Percentiles rank a stretch among this genome's conserved stretches.
phyloP scores from a whole-genome alignment of 306 rosid genomes.

The Acacia melanoxylon region DNA sequence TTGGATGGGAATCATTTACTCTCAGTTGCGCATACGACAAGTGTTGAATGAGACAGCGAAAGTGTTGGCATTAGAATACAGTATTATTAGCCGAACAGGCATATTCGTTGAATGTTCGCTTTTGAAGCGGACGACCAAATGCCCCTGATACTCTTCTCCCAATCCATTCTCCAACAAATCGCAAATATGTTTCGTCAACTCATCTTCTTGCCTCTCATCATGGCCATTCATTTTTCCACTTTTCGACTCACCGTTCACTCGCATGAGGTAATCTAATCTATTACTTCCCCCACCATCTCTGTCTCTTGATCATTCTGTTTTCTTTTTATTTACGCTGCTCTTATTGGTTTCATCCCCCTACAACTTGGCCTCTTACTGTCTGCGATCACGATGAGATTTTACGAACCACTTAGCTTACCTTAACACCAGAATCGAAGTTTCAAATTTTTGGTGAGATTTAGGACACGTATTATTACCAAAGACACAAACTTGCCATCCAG shows the following conservation, averaged over 20 bases:
- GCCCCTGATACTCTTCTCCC: slow-evolving; percentile 2
- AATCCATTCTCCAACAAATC: background rate
- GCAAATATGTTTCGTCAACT: slow-evolving; percentile 1
- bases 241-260: background rate
- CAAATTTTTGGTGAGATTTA: too few relatives aligned
- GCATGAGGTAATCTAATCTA: slow-evolving; percentile 34
- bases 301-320: background rate
- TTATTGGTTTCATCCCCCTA: background rate
- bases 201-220: background rate
- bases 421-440: too few relatives aligned
- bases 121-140: background rate
- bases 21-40: background rate
- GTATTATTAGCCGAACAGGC: slow-evolving; percentile 9
- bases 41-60: background rate
- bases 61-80: background rate
- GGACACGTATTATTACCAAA: background rate
- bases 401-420: background rate
- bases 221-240: slow-evolving; percentile 19
- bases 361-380: background rate
- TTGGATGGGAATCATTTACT: background rate
- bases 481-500: background rate
- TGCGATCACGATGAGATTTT: background rate
- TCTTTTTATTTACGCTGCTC: background rate
- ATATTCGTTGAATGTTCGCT: slow-evolving; percentile 45
- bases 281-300: background rate